Percentiles rank a stretch among this genome's conserved stretches.
Conservation (phyloP, 371 early-diverging fungal genomes). For the Mortierella sp. region DNA sequence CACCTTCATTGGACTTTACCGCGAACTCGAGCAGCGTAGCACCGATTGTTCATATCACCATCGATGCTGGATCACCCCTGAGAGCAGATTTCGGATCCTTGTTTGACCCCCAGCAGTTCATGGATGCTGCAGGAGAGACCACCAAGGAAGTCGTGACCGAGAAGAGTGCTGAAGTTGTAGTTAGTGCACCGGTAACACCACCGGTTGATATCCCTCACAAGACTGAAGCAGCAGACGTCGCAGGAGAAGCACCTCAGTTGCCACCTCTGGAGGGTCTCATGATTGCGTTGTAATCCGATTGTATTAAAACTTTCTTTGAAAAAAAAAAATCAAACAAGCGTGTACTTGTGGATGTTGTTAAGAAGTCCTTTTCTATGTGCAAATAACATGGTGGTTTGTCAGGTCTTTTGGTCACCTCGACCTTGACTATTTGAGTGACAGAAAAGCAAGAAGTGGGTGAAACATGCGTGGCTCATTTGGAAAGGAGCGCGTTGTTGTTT, state of each 20-base stretch:
- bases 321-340: neutral
- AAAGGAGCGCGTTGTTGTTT: too few species aligned
- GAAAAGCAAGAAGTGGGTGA: too few species aligned
- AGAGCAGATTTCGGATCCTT: neutral
- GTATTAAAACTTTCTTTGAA: neutral
- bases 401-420: too few species aligned
- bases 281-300: slow-evolving; percentile 30
- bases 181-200: neutral
- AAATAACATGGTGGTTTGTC: too few species aligned
- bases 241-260: slow-evolving; percentile 33
- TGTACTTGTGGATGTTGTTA: too few species aligned
- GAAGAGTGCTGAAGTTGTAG: neutral
- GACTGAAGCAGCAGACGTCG: neutral
- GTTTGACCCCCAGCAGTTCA: neutral
- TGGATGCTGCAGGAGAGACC: neutral
- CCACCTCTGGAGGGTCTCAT: slow-evolving; percentile 48
- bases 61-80: slow-evolving; percentile 26
- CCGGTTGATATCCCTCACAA: slow-evolving; percentile 16
- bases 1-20: neutral
- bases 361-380: neutral
- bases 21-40: neutral
- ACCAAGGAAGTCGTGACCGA: slow-evolving; percentile 5
- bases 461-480: too few species aligned
- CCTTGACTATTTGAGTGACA: too few species aligned
- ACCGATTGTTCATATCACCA: slow-evolving; percentile 20